Conservation (phyloP, 1,284 basidiomycete genomes). For the Xerocomus alliaceus region DNA sequence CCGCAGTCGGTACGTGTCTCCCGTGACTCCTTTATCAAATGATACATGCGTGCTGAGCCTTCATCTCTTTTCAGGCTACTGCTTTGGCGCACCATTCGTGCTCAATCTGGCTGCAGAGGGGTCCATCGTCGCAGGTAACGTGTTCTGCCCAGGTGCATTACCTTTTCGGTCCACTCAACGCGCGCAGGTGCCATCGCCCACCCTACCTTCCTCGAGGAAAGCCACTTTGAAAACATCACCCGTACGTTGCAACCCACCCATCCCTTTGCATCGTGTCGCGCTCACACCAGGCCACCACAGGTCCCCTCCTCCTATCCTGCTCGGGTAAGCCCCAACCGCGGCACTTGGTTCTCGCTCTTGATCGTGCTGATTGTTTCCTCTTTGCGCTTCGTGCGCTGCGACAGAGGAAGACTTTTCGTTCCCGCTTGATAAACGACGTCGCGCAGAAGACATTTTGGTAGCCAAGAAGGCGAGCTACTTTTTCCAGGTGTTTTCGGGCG, state of each 20-base stretch:
- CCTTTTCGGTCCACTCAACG: neutral
- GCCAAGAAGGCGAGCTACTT: slow-evolving; percentile 30
- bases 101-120: slow-evolving; percentile 52
- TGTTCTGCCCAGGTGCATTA: neutral
- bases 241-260: slow-evolving; percentile 42
- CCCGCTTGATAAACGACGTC: slow-evolving; percentile 24
- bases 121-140: slow-evolving; percentile 52
- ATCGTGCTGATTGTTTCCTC: too few species aligned
- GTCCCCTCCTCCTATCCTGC: slow-evolving; percentile 57
- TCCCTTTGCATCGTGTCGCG: neutral
- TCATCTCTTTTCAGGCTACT: slow-evolving; percentile 51
- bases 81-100: slow-evolving; percentile 62
- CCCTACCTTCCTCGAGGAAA: slow-evolving; percentile 60
- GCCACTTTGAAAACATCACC: slow-evolving; percentile 54
- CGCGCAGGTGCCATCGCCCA: slow-evolving; percentile 58
- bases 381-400: too few species aligned
- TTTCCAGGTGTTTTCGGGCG: slow-evolving; percentile 41
- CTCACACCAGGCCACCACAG: slow-evolving; percentile 36
- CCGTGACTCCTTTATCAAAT: too few species aligned
- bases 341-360: slow-evolving; percentile 10
- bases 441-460: slow-evolving; percentile 37
- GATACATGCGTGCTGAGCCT: too few species aligned
- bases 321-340: slow-evolving; percentile 45
- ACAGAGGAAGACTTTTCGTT: slow-evolving; percentile 39
- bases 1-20: slow-evolving; percentile 47